Conservation (phyloP, 2,329 filamentous ascomycete genomes). For the Epichloe sp. region DNA sequence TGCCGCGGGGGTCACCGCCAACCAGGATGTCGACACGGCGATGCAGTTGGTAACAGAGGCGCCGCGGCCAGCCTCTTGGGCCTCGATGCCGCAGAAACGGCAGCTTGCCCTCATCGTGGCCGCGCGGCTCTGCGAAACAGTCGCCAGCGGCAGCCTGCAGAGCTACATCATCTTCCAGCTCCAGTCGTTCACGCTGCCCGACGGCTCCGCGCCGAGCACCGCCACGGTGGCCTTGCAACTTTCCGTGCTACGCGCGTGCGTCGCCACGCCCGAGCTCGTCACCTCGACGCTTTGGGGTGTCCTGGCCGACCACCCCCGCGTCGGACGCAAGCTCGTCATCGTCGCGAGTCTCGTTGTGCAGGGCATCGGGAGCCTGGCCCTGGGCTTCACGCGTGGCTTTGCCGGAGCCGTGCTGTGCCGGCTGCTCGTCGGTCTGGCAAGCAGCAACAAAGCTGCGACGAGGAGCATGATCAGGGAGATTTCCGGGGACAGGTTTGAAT, state of each 20-base stretch:
- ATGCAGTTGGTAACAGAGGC: too few relatives aligned
- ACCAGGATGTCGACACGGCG: too few relatives aligned
- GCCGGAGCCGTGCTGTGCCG: neutral
- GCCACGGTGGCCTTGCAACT: neutral
- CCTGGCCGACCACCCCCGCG: neutral
- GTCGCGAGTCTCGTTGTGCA: neutral
- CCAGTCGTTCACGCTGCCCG: neutral
- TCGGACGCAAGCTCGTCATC: neutral
- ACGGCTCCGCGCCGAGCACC: neutral
- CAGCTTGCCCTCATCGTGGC: neutral
- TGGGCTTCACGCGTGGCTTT: neutral
- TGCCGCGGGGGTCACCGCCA: too few relatives aligned
- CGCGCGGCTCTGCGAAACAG: neutral
- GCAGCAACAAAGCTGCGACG: neutral
- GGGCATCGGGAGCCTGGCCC: neutral
- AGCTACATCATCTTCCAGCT: neutral
- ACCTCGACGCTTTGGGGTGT: neutral
- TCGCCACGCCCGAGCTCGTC: neutral
- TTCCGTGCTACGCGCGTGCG: neutral
- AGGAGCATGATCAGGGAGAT: too few relatives aligned
- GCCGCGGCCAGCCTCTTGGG: neutral
- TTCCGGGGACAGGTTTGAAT: too few relatives aligned
- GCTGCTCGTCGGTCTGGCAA: neutral
- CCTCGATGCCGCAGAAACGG: neutral
- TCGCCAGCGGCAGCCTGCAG: neutral